phyloP scores from a whole-genome alignment of 1,139 yeast species.

The Zygosaccharomyces sapae region DNA sequence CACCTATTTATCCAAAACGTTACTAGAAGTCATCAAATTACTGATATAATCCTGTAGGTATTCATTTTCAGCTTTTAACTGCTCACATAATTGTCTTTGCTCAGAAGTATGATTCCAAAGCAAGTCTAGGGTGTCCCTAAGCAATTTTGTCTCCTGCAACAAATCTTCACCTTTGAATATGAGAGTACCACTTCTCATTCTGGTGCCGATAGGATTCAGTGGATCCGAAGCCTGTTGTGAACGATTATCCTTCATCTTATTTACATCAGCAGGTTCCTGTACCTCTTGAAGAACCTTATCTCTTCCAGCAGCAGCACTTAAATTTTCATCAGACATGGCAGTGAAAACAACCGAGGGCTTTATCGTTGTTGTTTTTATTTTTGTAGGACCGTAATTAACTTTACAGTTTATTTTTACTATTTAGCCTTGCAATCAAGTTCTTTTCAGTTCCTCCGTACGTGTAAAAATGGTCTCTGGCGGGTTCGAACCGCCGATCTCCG shows the following conservation, averaged over 20 bases:
- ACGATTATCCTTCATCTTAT: neutral
- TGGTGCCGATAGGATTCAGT: neutral
- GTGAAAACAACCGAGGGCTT: neutral
- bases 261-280: neutral
- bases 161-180: conserved; percentile 11
- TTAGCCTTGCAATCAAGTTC: too few species aligned
- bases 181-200: neutral
- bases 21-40: conserved; percentile 67
- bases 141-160: conserved; percentile 24
- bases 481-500: conserved; percentile 37
- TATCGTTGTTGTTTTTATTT: too few species aligned
- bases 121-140: conserved; percentile 32
- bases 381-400: too few species aligned
- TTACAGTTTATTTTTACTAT: too few species aligned
- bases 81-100: conserved; percentile 52
- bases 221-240: neutral
- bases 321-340: neutral
- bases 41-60: conserved; percentile 87
- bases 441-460: too few species aligned
- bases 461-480: conserved; percentile 34
- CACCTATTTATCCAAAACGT: conserved; percentile 39
- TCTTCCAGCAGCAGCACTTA: neutral
- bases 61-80: conserved; percentile 67
- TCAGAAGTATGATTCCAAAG: conserved; percentile 33
- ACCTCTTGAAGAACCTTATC: neutral